Percentiles rank a stretch among this genome's conserved stretches.
Evolutionary conservation across 202 grass and related monocot genomes (phyloP).

Genomic region (Miscanthus sacchariflorus): DNA sequence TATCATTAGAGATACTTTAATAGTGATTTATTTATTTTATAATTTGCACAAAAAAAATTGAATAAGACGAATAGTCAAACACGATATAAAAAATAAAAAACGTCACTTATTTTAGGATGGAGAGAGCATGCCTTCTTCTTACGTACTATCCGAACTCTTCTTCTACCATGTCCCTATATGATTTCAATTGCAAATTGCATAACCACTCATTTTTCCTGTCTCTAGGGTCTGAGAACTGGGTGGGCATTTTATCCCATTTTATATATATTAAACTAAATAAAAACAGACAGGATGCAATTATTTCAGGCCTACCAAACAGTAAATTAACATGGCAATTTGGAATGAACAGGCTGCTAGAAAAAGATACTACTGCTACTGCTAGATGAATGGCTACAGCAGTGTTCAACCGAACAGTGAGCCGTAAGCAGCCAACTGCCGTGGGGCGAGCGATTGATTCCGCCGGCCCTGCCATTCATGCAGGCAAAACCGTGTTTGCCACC

Average conservation of each 20-base stretch:
- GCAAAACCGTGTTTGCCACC: constrained; percentile 61
- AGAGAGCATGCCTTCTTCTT: no score
- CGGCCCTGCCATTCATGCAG: constrained; percentile 63
- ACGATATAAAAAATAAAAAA: no score
- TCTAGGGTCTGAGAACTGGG: background rate
- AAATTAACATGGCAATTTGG: background rate
- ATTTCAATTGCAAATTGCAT: no score
- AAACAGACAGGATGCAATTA: background rate
- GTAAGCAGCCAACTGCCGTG: constrained; percentile 45
- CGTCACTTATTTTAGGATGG: no score
- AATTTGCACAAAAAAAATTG: no score
- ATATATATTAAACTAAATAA: no score
- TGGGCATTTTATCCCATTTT: background rate
- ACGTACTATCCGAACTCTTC: no score
- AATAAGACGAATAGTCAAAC: no score
- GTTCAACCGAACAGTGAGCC: background rate
- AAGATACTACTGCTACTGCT: background rate
- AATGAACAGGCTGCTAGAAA: background rate
- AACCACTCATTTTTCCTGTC: background rate
- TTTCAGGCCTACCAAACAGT: background rate
- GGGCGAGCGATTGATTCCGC: constrained; percentile 50
- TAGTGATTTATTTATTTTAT: no score
- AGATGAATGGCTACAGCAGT: background rate
- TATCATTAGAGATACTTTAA: no score
- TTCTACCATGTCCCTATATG: no score